Evolutionary conservation across 2,329 filamentous ascomycete species (phyloP).

Genomic region (Epichloe brachyelytri): DNA sequence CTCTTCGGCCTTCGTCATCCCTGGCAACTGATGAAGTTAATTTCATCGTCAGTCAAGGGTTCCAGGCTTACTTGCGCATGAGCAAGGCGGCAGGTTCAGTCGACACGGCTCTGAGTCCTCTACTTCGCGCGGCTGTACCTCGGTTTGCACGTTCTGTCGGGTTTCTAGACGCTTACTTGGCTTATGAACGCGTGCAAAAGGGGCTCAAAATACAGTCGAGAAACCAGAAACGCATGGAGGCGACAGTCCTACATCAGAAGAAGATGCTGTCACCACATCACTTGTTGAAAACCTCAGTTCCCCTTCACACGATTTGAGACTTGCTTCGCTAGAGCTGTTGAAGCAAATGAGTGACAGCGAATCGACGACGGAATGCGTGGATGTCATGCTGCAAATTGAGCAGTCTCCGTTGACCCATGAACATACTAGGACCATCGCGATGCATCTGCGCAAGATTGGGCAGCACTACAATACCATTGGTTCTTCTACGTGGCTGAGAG

Average conservation of each 20-base stretch:
- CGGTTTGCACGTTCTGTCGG: slow-evolving; percentile 51
- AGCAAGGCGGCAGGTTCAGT: slow-evolving; percentile 43
- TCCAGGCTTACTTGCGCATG: slow-evolving; percentile 59
- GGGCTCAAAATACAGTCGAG: slow-evolving; percentile 6
- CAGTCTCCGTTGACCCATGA: slow-evolving; percentile 65
- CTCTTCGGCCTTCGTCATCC: slow-evolving; percentile 46
- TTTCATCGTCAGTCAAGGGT: slow-evolving; percentile 64
- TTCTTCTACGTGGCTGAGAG: slow-evolving; percentile 50
- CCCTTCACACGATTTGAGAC: slow-evolving; percentile 60
- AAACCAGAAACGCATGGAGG: slow-evolving; percentile 24
- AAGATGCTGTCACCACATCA: slow-evolving; percentile 48
- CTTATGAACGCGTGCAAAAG: slow-evolving; percentile 34
- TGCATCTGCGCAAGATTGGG: slow-evolving; percentile 71
- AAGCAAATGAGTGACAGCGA: slow-evolving; percentile 34
- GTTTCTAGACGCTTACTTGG: slow-evolving; percentile 51
- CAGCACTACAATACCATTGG: slow-evolving; percentile 46
- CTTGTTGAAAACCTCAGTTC: slow-evolving; percentile 63
- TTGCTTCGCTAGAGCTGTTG: slow-evolving; percentile 61
- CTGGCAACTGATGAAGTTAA: slow-evolving; percentile 50
- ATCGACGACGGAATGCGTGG: slow-evolving; percentile 15
- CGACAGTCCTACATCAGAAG: slow-evolving; percentile 31
- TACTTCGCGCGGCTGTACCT: slow-evolving; percentile 52
- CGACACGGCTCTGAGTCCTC: slow-evolving; percentile 48
- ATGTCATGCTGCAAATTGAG: slow-evolving; percentile 64
- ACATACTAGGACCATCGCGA: slow-evolving; percentile 63